Evolutionary conservation across 352 stramenopile genomes (phyloP).

Genomic region (Globisporangium carolinianum): DNA sequence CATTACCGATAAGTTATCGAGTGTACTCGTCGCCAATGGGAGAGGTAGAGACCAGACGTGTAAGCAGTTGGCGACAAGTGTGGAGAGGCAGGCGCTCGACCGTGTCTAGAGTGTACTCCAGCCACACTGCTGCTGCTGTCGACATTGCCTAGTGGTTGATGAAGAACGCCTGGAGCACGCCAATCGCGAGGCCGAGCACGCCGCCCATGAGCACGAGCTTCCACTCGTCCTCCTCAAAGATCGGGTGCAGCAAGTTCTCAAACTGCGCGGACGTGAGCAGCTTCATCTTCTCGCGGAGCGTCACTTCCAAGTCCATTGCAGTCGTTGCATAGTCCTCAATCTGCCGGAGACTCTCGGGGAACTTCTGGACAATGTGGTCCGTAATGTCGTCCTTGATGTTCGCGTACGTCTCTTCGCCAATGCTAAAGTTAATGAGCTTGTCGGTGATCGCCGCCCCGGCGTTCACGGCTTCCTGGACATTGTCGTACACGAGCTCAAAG

Average conservation of each 20-base stretch:
- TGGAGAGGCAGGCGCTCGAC: too few relatives aligned
- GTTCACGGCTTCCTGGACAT: conserved; percentile 83
- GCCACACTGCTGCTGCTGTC: too few relatives aligned
- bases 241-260: conserved; percentile 94
- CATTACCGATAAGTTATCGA: too few relatives aligned
- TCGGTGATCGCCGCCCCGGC: conserved; percentile 65
- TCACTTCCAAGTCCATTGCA: conserved; percentile 89
- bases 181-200: conserved; percentile 88
- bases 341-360: conserved; percentile 83
- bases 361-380: conserved; percentile 83
- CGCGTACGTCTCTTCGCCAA: conserved; percentile 77
- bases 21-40: too few relatives aligned
- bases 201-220: conserved; percentile 96
- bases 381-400: conserved; percentile 87
- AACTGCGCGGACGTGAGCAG: conserved; percentile 86
- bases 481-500: conserved; percentile 85
- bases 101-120: too few relatives aligned
- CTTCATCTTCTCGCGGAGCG: conserved; percentile 91
- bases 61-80: too few relatives aligned
- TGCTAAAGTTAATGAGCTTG: conserved; percentile 80
- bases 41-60: too few relatives aligned
- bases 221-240: conserved; percentile 99
- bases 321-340: conserved; percentile 92
- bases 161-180: conserved; percentile 88
- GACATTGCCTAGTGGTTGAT: conserved; percentile 57